These are phyloP conservation scores for Orobanche coerulescens DNA, from an alignment of 257 asterid genomes.

Conservation along the genomic window DNA sequence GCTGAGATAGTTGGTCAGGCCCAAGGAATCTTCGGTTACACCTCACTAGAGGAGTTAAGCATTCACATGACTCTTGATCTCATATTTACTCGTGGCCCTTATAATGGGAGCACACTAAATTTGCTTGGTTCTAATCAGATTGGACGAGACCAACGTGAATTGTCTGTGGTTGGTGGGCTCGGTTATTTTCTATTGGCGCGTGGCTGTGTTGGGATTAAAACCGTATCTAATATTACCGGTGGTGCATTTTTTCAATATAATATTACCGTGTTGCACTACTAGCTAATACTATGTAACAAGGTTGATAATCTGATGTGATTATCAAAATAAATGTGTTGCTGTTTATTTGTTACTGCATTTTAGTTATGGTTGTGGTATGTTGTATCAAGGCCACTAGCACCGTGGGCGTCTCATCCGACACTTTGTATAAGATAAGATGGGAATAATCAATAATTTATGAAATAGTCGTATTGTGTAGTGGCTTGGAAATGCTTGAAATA, in stretches of 20 bases:
- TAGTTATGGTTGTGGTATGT: too few species aligned
- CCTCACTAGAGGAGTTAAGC: constrained; percentile 24
- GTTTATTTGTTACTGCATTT: too few species aligned
- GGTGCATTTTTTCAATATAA: constrained; percentile 31
- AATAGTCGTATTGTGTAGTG: too few species aligned
- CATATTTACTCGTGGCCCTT: constrained; percentile 24
- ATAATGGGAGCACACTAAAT: constrained; percentile 33
- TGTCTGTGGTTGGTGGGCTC: constrained; percentile 38
- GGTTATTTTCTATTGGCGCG: constrained; percentile 38
- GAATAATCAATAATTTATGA: too few species aligned
- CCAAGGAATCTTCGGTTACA: constrained; percentile 22
- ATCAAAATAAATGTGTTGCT: too few species aligned
- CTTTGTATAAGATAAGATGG: too few species aligned
- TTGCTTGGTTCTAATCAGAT: constrained; percentile 25
- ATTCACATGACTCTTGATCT: constrained; percentile 24
- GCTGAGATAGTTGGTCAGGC: constrained; percentile 29
- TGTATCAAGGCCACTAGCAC: too few species aligned
- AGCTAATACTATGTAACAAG: not conserved
- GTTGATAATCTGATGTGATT: not conserved
- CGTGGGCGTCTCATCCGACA: too few species aligned
- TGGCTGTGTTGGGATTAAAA: constrained; percentile 22
- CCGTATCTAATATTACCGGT: constrained; percentile 19
- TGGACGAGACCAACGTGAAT: constrained; percentile 12
- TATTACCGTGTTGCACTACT: constrained; percentile 21
- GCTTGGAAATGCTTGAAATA: too few species aligned